These are phyloP conservation scores for Apiospora sp. DNA, from an alignment of 2,329 filamentous ascomycete species.

Conservation along the genomic window DNA sequence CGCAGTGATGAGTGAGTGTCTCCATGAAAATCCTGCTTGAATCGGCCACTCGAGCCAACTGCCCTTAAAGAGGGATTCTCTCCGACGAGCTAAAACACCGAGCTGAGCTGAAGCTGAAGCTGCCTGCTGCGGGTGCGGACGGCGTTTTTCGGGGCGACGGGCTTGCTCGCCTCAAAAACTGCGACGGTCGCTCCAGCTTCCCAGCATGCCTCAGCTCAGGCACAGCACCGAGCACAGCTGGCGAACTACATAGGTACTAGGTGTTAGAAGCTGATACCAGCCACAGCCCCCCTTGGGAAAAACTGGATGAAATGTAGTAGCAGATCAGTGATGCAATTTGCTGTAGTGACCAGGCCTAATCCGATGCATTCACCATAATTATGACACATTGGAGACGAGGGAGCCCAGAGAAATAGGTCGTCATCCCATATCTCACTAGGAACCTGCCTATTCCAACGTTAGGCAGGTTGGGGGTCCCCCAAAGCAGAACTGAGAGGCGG, in stretches of 20 bases:
- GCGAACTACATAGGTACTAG: not conserved
- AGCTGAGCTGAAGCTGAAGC: not conserved
- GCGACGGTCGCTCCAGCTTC: not conserved
- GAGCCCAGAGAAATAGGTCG: not conserved
- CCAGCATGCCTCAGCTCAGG: not conserved
- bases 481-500: not conserved
- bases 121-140: not conserved
- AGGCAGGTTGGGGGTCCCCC: not conserved
- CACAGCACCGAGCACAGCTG: not conserved
- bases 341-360: not conserved
- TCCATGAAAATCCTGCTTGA: conserved; percentile 16
- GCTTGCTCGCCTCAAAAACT: conserved; percentile 8
- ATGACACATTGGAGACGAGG: conserved; percentile 6
- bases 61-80: too few relatives aligned
- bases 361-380: not conserved
- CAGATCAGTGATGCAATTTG: conserved; percentile 4
- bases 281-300: not conserved
- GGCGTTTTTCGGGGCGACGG: not conserved
- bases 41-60: not conserved
- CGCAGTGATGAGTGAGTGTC: not conserved
- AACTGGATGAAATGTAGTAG: not conserved
- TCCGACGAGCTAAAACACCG: not conserved
- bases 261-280: conserved; percentile 8
- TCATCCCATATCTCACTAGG: not conserved
- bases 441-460: conserved; percentile 19